phyloP scores from a whole-genome alignment of 2,329 filamentous ascomycete genomes.

The Botrytis fragariae region DNA sequence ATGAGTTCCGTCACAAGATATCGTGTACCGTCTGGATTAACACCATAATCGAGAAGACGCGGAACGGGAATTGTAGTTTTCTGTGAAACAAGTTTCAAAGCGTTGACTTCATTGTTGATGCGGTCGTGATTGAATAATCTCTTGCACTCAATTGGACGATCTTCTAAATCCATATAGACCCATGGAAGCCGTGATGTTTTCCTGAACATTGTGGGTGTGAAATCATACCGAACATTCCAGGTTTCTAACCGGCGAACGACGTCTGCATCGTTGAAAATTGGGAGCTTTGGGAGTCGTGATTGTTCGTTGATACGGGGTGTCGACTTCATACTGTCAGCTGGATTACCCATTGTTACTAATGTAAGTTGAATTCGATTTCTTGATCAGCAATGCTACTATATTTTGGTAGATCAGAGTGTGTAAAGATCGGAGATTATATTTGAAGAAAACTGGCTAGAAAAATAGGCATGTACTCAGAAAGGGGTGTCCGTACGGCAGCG shows the following conservation, averaged over 20 bases:
- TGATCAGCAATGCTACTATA: background rate
- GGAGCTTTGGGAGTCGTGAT: background rate
- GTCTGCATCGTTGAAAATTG: background rate
- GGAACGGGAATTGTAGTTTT: background rate
- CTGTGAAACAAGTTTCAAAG: background rate
- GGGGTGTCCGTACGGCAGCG: background rate
- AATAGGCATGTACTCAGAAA: background rate
- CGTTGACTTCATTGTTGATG: slow-evolving; percentile 4
- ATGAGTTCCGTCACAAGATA: background rate
- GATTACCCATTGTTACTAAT: background rate
- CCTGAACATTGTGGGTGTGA: background rate
- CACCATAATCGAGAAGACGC: background rate
- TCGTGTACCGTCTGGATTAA: background rate
- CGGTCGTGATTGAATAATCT: background rate
- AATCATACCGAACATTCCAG: background rate
- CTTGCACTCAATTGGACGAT: background rate
- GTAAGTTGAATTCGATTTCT: background rate
- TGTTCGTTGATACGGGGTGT: background rate
- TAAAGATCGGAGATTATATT: too few relatives aligned
- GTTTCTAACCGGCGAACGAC: background rate
- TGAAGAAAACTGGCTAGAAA: background rate
- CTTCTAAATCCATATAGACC: background rate
- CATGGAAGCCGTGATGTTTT: slow-evolving; percentile 1
- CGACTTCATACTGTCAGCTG: too few relatives aligned
- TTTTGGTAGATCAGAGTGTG: background rate